Conservation (phyloP, 73 alveolate genomes). For the Tetrahymena elliotti region DNA sequence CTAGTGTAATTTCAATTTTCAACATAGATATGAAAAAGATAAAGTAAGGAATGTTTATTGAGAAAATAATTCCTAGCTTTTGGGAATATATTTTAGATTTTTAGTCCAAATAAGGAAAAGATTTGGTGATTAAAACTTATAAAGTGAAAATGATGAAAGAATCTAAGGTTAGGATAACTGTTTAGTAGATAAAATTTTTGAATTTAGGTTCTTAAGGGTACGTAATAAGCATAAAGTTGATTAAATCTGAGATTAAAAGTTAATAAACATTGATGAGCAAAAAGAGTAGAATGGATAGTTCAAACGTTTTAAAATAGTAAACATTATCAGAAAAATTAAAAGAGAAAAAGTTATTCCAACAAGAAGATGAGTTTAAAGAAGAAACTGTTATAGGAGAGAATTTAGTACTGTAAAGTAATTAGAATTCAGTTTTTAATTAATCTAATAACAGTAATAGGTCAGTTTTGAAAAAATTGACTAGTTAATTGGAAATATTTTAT, state of each 20-base stretch:
- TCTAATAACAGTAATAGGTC: background rate
- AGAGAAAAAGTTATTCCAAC: background rate
- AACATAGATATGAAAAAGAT: background rate
- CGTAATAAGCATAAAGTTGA: no score
- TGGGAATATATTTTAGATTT: background rate
- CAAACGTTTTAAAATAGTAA: background rate
- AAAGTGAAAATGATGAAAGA: background rate
- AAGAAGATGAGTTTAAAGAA: background rate
- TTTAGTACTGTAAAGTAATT: no score
- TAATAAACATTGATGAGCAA: background rate
- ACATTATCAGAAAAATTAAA: background rate
- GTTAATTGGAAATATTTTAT: background rate
- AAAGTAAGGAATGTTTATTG: background rate
- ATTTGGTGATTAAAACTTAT: background rate
- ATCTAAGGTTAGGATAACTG: background rate
- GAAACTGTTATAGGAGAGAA: background rate
- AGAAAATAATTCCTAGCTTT: background rate
- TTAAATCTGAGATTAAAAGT: background rate
- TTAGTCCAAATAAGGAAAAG: background rate
- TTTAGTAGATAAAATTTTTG: background rate
- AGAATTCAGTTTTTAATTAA: background rate
- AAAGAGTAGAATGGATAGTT: background rate
- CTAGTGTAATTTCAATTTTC: background rate
- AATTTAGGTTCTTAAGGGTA: background rate
- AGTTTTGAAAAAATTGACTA: no score